Evolutionary conservation across 768 basidiomycete species (phyloP).

Genomic region (Mycena capillaripes): DNA sequence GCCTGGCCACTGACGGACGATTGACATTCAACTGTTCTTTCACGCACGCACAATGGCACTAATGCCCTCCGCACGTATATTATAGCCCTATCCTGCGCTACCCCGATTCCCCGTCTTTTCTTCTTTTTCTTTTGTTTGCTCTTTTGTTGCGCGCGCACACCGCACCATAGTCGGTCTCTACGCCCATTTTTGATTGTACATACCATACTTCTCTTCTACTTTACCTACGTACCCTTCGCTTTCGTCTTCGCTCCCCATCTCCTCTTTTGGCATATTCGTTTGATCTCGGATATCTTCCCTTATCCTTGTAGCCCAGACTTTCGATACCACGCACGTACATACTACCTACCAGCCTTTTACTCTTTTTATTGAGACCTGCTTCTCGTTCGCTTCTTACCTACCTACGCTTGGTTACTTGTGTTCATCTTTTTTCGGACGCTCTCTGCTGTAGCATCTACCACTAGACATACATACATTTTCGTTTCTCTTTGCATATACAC

Average conservation of each 20-base stretch:
- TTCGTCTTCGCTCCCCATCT: slow-evolving; percentile 30
- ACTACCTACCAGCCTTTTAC: slow-evolving; percentile 33
- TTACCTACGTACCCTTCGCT: slow-evolving; percentile 36
- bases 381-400: slow-evolving; percentile 28
- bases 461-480: slow-evolving; percentile 27
- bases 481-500: slow-evolving; percentile 22
- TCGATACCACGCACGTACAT: slow-evolving; percentile 36
- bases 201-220: slow-evolving; percentile 6
- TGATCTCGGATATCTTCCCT: slow-evolving; percentile 24
- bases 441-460: slow-evolving; percentile 34
- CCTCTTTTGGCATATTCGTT: background rate
- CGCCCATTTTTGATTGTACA: slow-evolving; percentile 26
- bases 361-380: slow-evolving; percentile 37
- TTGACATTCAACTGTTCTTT: slow-evolving; percentile 36
- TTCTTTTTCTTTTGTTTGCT: slow-evolving; percentile 38
- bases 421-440: slow-evolving; percentile 29
- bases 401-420: background rate
- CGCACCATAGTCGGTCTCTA: slow-evolving; percentile 40
- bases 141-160: slow-evolving; percentile 33
- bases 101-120: background rate
- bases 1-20: slow-evolving; percentile 18
- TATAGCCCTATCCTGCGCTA: slow-evolving; percentile 39
- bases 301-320: slow-evolving; percentile 37
- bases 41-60: slow-evolving; percentile 35
- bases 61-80: slow-evolving; percentile 47